These are phyloP conservation scores for Lunularia cruciata DNA, from an alignment of 225 moss, liverwort and hornwort genomes.

Conservation along the genomic window DNA sequence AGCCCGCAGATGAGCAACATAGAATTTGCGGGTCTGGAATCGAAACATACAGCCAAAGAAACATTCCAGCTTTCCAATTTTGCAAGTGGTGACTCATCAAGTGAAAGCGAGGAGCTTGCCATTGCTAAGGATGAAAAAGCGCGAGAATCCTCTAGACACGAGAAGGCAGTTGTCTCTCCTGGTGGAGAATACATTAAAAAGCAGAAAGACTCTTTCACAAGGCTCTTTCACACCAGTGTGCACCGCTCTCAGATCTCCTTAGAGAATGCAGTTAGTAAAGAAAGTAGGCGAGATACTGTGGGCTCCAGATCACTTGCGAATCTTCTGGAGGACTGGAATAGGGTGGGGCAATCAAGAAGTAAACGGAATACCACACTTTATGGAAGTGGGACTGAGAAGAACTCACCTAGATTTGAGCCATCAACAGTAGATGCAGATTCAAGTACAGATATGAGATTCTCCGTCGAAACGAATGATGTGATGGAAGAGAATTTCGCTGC, in stretches of 20 bases:
- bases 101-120: too few relatives aligned
- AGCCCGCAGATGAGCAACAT: too few relatives aligned
- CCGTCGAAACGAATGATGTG: neutral
- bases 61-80: too few relatives aligned
- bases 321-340: constrained; percentile 39
- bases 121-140: too few relatives aligned
- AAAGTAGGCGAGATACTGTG: constrained; percentile 6
- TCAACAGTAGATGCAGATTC: neutral
- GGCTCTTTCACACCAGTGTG: constrained; percentile 14
- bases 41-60: too few relatives aligned
- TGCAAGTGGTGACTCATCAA: too few relatives aligned
- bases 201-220: constrained; percentile 9
- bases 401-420: neutral
- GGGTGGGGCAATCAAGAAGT: constrained; percentile 13
- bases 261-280: constrained; percentile 19
- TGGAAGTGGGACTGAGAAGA: constrained; percentile 8
- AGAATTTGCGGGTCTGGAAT: too few relatives aligned
- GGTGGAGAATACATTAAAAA: too few relatives aligned
- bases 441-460: too few relatives aligned
- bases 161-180: too few relatives aligned
- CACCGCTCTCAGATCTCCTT: constrained; percentile 19
- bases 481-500: neutral
- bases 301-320: constrained; percentile 37
- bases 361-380: constrained; percentile 10
- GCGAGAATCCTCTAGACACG: too few relatives aligned